A percentile compares a stretch with the other conserved stretches of the same genome.
Conservation (phyloP, 371 early-diverging fungal species). For the Haplosporangium sp. region DNA sequence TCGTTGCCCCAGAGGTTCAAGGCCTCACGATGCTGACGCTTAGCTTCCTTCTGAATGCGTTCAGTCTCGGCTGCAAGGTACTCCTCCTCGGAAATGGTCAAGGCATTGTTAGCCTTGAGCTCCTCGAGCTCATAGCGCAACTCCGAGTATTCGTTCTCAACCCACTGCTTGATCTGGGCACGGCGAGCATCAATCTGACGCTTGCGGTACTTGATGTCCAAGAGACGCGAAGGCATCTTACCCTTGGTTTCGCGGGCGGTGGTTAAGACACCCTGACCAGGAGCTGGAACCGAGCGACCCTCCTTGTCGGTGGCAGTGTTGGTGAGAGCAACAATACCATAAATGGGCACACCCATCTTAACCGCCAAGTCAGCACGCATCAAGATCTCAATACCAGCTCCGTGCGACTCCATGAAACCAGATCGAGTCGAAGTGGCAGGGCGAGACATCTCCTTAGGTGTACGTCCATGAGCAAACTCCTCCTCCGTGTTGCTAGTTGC, state of each 20-base stretch:
- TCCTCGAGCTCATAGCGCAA: conserved; percentile 81
- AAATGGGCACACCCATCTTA: conserved; percentile 96
- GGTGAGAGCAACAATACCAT: conserved; percentile 92
- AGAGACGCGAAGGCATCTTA: conserved; percentile 79
- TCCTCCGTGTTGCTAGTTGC: conserved; percentile 90
- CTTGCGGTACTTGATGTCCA: conserved; percentile 92
- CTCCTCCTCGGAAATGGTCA: conserved; percentile 71
- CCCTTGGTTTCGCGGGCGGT: conserved; percentile 86
- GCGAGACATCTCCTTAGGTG: conserved; percentile 92
- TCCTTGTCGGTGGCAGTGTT: conserved; percentile 97
- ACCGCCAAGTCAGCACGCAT: conserved; percentile 93
- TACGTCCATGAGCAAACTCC: conserved; percentile 89
- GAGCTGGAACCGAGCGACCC: conserved; percentile 95
- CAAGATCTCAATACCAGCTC: conserved; percentile 91
- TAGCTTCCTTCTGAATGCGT: conserved; percentile 87
- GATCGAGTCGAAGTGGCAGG: conserved; percentile 92
- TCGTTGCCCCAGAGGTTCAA: conserved; percentile 86
- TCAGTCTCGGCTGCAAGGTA: conserved; percentile 84
- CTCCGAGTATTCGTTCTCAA: conserved; percentile 82
- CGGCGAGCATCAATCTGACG: conserved; percentile 86
- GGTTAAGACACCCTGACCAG: conserved; percentile 95
- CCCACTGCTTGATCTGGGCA: conserved; percentile 88
- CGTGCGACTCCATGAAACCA: conserved; percentile 97
- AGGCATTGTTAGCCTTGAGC: conserved; percentile 71
- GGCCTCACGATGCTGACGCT: conserved; percentile 88